A percentile compares a stretch with the other conserved stretches of the same genome.
These are phyloP conservation scores for Corchorus capsularis DNA, from an alignment of 345 rosid genomes.

Conservation along the genomic window DNA sequence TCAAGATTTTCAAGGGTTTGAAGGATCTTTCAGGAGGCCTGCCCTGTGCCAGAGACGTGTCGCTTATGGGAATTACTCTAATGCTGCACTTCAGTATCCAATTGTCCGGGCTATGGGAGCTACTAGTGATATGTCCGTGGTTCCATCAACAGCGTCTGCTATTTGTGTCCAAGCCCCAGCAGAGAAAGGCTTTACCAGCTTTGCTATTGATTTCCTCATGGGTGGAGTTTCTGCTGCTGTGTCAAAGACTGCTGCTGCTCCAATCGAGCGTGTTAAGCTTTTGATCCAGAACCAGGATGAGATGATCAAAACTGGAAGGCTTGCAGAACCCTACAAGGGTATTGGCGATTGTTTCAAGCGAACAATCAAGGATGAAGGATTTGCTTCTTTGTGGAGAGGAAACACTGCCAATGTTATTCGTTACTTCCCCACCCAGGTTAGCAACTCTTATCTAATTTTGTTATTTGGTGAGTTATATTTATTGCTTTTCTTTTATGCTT, in stretches of 20 bases:
- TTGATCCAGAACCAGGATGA: constrained; percentile 91
- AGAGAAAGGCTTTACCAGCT: constrained; percentile 69
- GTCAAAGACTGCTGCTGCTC: constrained; percentile 87
- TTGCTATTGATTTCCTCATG: constrained; percentile 80
- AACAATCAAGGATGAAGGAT: constrained; percentile 66
- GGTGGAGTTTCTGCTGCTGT: constrained; percentile 92
- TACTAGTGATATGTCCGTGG: constrained; percentile 33
- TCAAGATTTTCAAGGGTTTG: constrained; percentile 39
- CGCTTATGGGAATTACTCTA: constrained; percentile 64
- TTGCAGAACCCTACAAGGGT: constrained; percentile 84
- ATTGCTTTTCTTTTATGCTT: neutral
- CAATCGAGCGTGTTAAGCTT: constrained; percentile 87
- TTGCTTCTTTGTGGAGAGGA: constrained; percentile 79
- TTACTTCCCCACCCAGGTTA: constrained; percentile 89
- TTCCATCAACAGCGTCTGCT: constrained; percentile 48
- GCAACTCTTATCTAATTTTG: neutral
- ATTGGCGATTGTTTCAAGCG: constrained; percentile 72
- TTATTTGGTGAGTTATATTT: too few species aligned
- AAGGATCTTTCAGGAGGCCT: constrained; percentile 53
- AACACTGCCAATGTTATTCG: constrained; percentile 91
- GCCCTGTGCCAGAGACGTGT: constrained; percentile 52
- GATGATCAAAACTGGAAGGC: constrained; percentile 75
- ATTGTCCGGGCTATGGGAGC: constrained; percentile 32
- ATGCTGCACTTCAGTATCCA: constrained; percentile 58
- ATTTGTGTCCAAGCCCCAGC: constrained; percentile 63